Conservation (phyloP, 176 grass and related monocot species). For the Oryza glumipatula region DNA sequence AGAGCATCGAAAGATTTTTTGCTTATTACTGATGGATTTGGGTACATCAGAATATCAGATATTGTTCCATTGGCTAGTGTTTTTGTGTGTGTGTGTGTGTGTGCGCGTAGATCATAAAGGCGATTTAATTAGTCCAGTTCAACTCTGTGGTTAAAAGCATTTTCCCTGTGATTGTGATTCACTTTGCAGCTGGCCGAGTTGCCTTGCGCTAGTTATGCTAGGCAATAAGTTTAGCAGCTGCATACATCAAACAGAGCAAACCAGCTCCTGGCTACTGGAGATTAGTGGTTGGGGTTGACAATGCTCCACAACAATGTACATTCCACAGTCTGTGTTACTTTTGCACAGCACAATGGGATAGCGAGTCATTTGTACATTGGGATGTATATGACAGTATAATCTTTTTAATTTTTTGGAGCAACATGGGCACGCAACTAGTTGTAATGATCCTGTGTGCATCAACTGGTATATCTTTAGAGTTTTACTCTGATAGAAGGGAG, state of each 20-base stretch:
- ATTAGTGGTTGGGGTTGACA: conserved; percentile 26
- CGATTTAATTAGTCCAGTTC: background rate
- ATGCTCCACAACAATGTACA: background rate
- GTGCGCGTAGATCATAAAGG: too few species aligned
- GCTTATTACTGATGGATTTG: background rate
- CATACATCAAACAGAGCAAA: conserved; percentile 17
- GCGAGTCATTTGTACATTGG: background rate
- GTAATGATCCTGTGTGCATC: background rate
- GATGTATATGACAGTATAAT: background rate
- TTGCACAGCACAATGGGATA: background rate
- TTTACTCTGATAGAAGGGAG: background rate
- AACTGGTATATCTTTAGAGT: background rate
- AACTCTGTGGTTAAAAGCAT: background rate
- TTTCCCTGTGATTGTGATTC: background rate
- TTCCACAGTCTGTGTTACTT: background rate
- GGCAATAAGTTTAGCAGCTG: conserved; percentile 52
- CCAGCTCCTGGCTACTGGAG: conserved; percentile 26
- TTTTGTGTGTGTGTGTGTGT: too few species aligned
- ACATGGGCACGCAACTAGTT: background rate
- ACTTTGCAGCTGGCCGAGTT: conserved; percentile 51
- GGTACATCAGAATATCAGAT: too few species aligned
- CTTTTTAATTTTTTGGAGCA: background rate
- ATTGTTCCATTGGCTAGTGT: background rate
- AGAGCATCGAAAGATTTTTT: too few species aligned
- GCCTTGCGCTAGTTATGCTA: conserved; percentile 35